Base-by-base conservation (phyloP, 179 eudicot genomes). In the Corrigiola litoralis region DNA sequence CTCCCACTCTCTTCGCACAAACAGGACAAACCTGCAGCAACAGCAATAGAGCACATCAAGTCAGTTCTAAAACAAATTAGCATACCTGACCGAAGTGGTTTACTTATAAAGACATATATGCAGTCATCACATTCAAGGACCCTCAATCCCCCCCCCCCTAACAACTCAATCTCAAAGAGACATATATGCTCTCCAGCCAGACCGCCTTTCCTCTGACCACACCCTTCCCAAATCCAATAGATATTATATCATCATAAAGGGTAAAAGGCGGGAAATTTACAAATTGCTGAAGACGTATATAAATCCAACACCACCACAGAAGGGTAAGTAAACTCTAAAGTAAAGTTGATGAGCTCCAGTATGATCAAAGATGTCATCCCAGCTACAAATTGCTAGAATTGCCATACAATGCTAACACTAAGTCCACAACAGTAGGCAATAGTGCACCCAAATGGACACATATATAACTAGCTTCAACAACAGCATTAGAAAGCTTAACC, bases 1-100 rank as follows among this genome's bases (percentile, higher is more conserved):
- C 72, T 50, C 96, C 97, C 13, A 83, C 87, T 70, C 84, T 86
- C 70, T 78, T 84, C 48, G 83, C 82, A 74, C 97, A 91, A 31
- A 88, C 71, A 31, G 97, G 96, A 70, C 97, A 88, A 36, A 80
- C 79, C 97, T 91, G 91, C 79, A 84, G 29, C 56, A 41, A 67
- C 18, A 37, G 32, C 58, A 17, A 16, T 17, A 51, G 31, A 31
- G 18, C 56, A 65, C 59, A 56, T 41, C 13, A 45, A 57, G 36
- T 11, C 63, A 46, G 62, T n/a, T 17, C 20, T 14, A 50, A 54
- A 31, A 41, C 6, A 23, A 10, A 37, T 47, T 37, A 31, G 45
- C 4, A 57, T n/a, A n/a, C n/a, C n/a, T n/a, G n/a, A n/a, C n/a
- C n/a, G n/a, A n/a, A n/a, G n/a, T n/a, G n/a, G n/a, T n/a, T n/a